Evolutionary conservation across 164 flowering plant genomes (phyloP), one percentile per base, ranked within the genome.

Genomic region (Stephania cephalantha): DNA sequence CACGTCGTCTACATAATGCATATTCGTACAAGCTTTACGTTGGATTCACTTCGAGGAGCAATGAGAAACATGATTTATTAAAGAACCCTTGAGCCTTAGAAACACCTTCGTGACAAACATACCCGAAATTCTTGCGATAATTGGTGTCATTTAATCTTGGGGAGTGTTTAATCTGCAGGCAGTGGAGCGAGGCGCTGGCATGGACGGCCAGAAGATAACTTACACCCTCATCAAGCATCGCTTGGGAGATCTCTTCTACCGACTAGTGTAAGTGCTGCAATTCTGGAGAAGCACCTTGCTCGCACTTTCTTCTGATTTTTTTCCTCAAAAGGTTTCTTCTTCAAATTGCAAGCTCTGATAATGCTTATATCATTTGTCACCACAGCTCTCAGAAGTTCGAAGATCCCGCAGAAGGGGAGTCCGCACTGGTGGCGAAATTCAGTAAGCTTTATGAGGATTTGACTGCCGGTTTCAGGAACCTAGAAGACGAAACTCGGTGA

Each of bases 391-490:
- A 96, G 79, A 96, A 96, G 68, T 96, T 96, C 20, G 99, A 96
- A 84, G 99, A 96, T 70, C 99, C 99, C 13, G 98, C 97, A 1
- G 99, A 96, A 84, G 99, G 99, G 48, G 99, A 96, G 84, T 79
- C 78, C 11, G 90, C 86, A 69, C 91, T 96, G 29, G 87, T 88
- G 17, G 95, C 83, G 0, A 96, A 94, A 77, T 96, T 96, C 86
- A 83, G 79, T 65, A 91, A 94, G 83, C 88, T 96, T 46, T 69
- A 96, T 20, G 99, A 96, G 42, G 99, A 96, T 83, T 83, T 96
- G 77, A 91, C 88, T 8, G 82, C 86, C 72, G 99, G 97, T 77
- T 96, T 96, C 98, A 92, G 99, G 81, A 91, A 88, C 80, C 88
- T 96, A 35, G 99, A 96, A 84, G 99, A 96, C 74, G 99, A 96